Base-by-base conservation (phyloP, 345 rosid species). In the Boechera stricta region DNA sequence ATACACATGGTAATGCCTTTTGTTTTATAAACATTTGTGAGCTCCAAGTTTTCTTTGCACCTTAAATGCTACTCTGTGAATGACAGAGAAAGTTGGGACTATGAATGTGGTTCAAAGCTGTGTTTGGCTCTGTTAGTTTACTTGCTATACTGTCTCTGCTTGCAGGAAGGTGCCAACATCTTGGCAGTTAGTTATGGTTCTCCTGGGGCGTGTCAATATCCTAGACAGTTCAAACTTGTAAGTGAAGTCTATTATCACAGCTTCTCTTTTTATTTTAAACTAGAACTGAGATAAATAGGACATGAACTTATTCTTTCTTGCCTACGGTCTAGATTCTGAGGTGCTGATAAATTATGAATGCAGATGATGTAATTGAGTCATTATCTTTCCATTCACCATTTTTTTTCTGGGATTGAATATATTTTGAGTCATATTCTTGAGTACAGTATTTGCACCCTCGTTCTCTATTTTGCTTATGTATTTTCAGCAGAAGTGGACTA, bases 181-280 rank as follows among this genome's bases (percentile, higher is more conserved):
- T 83, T 93, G 82, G 93, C 97, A 16, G 89, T 93, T 73, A 89
- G 86, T 79, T 93, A 89, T 74, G 98, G 97, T 70, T 73, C 95
- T 69, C 88, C 96, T 69, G 91, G 90, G 71, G 81, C 92, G 35
- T 93, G 97, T 77, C 82, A 87, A 16, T 91, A 87, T 82, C 97
- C 98, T 49, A 87, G 97, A 28, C 90, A 80, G 56, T 70, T 82
- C 80, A 91, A 86, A 87, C 81, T 85, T 66, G 98, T 93, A 78
- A 91, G 97, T 71, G 33, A 55, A 8, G n/a, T 36, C 38, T 73
- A 13, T 33, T 35, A 13, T 64, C 75, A 15, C 28, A 12, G 35
- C 12, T 54, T 54, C 24, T 70, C 45, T 47, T 56, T 69, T 32
- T 47, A 41, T 54, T 63, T 57, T 33, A 7, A 16, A 47, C 12